Evolutionary conservation across 129 eudicot genomes (phyloP), one percentile per base, ranked within the genome.

Genomic region (Logfia minima): DNA sequence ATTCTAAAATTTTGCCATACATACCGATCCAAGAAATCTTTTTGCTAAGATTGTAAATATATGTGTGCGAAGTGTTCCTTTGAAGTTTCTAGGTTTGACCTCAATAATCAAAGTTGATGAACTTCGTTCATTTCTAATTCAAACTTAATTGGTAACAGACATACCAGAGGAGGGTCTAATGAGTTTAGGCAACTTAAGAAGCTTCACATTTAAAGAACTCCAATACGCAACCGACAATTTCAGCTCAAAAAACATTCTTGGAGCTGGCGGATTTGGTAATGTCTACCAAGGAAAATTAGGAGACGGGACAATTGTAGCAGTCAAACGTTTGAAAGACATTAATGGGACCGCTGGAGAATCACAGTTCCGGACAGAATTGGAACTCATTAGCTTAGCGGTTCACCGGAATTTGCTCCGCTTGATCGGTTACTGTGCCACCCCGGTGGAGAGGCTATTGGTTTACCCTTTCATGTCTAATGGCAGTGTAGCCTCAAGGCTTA

Each of bases 401-500:
- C 98, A 94, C 80, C 82, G 96, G 23, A 86, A 94, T 81, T 85
- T 94, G 78, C 92, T 94, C 2, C 86, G 96, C 51, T 55, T 94
- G 22, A 64, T 89, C 3, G 98, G 98, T 10, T 94, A 84, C 26
- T 94, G 97, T 86, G 97, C 90, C 32, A 85, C 91, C 43, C 86
- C 90, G 43, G 84, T 74, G 5, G 98, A 94, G 81, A 86, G 97
- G 79, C 90, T 94, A 45, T 63, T 94, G 29, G 98, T 94, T 67
- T 94, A 94, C 83, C 98, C 98, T 64, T 94, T 84, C 74, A 94
- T 94, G 98, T 91, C 96, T 70, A 94, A 94, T 82, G 98, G 98
- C 70, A 94, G 98, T 60, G 97, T 94, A 19, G 98, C 98, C 53
- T 94, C 93, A 43, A 83, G 92, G 82, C 93, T 94, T 69, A 84